phyloP scores from a whole-genome alignment of 345 rosid genomes.

The Eucalyptus erythrocorys region DNA sequence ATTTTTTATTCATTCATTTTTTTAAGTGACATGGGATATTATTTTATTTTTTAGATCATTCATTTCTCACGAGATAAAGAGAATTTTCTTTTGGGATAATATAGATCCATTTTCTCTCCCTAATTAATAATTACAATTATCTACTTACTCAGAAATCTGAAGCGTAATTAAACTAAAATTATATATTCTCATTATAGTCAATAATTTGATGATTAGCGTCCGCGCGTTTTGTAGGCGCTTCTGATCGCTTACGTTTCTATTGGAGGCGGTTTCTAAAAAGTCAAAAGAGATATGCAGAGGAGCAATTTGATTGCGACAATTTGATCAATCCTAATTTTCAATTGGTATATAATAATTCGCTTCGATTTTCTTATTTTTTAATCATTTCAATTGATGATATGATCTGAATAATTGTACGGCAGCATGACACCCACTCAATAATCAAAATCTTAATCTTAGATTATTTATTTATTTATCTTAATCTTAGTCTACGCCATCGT shows the following conservation, averaged over 20 bases:
- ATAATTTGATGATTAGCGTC: background rate
- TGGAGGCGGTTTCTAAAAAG: background rate
- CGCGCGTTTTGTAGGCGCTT: background rate
- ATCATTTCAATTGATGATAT: background rate
- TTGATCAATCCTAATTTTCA: background rate
- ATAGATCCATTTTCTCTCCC: background rate
- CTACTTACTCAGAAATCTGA: background rate
- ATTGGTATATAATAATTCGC: background rate
- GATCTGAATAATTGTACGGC: background rate
- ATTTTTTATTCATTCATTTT: background rate
- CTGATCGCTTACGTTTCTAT: background rate
- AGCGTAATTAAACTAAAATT: background rate
- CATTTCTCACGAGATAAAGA: fast-evolving
- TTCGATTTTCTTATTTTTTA: background rate
- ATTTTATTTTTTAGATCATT: fast-evolving
- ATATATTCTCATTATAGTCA: background rate
- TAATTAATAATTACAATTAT: background rate
- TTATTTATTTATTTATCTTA: background rate
- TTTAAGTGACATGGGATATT: background rate
- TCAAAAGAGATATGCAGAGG: background rate
- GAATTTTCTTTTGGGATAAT: fast-evolving
- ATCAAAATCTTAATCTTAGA: background rate
- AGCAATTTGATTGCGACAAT: background rate
- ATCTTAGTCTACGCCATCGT: background rate
- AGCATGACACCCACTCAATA: background rate